A percentile compares a stretch with the other conserved stretches of the same genome.
Conservation (phyloP, 306 rosid species). For the Vigna nakashimae region DNA sequence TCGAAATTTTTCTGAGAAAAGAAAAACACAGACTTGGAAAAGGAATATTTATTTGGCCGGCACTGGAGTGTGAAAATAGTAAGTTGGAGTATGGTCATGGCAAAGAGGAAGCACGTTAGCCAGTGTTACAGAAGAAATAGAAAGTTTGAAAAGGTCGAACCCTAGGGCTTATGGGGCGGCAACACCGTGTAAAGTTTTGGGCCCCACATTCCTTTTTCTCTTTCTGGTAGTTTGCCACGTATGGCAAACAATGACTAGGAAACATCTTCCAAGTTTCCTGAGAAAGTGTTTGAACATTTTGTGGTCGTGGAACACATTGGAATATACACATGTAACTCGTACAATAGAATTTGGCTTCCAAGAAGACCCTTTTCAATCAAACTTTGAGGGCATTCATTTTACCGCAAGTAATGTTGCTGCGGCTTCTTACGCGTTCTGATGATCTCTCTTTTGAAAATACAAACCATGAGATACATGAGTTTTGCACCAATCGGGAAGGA, state of each 20-base stretch:
- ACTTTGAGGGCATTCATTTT: neutral
- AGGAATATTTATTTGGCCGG: conserved; percentile 26
- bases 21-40: neutral
- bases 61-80: conserved; percentile 4
- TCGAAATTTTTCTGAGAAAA: no score
- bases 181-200: conserved; percentile 25
- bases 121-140: neutral
- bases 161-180: conserved; percentile 26
- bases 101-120: neutral
- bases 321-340: conserved; percentile 16
- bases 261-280: conserved; percentile 27
- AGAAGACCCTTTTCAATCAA: neutral
- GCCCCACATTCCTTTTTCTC: neutral
- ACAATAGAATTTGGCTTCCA: neutral
- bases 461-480: conserved; percentile 36
- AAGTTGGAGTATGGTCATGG: neutral
- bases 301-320: conserved; percentile 27
- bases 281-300: neutral
- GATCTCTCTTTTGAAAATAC: conserved; percentile 20
- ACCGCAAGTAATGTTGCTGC: neutral
- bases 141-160: neutral
- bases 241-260: neutral
- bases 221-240: neutral
- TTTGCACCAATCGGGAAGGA: neutral
- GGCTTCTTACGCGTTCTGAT: conserved; percentile 20